Percentiles rank a stretch among this genome's conserved stretches.
Evolutionary conservation across 2,329 filamentous ascomycete genomes (phyloP).

Genomic region (Fusarium secorum): DNA sequence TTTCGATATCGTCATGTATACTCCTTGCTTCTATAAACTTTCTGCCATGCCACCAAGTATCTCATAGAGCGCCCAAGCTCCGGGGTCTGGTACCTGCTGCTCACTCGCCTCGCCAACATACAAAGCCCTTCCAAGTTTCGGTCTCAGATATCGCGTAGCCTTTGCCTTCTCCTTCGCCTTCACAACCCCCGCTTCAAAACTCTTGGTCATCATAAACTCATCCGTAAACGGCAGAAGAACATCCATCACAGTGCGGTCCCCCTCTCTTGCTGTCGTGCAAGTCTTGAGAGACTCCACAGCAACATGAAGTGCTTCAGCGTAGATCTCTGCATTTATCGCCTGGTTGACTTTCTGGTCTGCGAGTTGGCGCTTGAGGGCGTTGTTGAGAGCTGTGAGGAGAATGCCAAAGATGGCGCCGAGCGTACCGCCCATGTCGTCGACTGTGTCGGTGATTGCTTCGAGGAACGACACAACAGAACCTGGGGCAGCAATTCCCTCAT

Average conservation of each 20-base stretch:
- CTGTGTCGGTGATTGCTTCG: neutral
- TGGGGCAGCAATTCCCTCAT: rapidly evolving
- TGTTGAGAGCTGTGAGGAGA: neutral
- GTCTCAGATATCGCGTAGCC: neutral
- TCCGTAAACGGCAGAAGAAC: neutral
- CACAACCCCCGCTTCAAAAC: neutral
- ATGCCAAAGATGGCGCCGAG: neutral
- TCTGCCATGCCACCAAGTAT: too few relatives aligned
- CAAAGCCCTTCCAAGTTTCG: neutral
- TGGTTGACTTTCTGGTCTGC: rapidly evolving
- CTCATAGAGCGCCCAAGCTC: too few relatives aligned
- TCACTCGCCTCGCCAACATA: too few relatives aligned
- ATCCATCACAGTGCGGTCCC: neutral
- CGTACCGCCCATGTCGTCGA: neutral
- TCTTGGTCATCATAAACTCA: neutral
- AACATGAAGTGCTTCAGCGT: rapidly evolving
- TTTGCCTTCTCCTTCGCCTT: neutral
- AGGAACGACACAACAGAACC: neutral
- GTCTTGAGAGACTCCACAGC: neutral
- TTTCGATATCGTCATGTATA: too few relatives aligned
- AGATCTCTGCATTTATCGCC: neutral
- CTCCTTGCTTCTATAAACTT: too few relatives aligned
- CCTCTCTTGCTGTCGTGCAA: neutral
- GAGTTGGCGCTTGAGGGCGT: neutral
- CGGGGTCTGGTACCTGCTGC: too few relatives aligned